Conservation (phyloP, 2,329 filamentous ascomycete genomes). For the Elsinoe australis region DNA sequence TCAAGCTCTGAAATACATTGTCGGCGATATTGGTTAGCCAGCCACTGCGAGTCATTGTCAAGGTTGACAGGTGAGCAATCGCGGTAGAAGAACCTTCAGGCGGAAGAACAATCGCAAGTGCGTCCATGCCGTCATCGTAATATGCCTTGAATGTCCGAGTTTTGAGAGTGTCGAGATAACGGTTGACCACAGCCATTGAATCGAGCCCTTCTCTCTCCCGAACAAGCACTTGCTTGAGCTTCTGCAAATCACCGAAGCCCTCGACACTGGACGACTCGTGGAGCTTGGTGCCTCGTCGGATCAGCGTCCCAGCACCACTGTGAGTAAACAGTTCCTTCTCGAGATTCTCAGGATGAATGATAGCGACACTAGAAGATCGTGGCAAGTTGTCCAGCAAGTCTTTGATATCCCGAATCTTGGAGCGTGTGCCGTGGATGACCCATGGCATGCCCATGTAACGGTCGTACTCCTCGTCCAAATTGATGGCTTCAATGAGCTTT, state of each 20-base stretch:
- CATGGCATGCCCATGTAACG: slow-evolving; percentile 87
- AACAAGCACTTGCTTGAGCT: slow-evolving; percentile 74
- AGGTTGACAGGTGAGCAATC: slow-evolving; percentile 76
- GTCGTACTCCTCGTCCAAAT: slow-evolving; percentile 93
- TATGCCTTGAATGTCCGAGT: slow-evolving; percentile 81
- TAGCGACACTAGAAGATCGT: slow-evolving; percentile 87
- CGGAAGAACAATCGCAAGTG: slow-evolving; percentile 79
- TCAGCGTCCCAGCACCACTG: slow-evolving; percentile 86
- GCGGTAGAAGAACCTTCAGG: slow-evolving; percentile 56
- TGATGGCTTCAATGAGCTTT: slow-evolving; percentile 94
- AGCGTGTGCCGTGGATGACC: slow-evolving; percentile 87
- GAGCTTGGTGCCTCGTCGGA: slow-evolving; percentile 85
- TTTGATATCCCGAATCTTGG: slow-evolving; percentile 98
- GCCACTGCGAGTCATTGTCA: slow-evolving; percentile 87
- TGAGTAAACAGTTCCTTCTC: slow-evolving; percentile 97
- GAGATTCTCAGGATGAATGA: slow-evolving; percentile 91
- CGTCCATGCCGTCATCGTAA: slow-evolving; percentile 90
- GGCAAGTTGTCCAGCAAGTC: slow-evolving; percentile 83
- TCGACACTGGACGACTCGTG: slow-evolving; percentile 62
- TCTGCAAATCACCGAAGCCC: slow-evolving; percentile 67
- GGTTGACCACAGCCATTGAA: slow-evolving; percentile 73
- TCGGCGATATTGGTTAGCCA: slow-evolving; percentile 94
- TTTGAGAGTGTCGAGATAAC: slow-evolving; percentile 72
- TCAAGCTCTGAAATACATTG: slow-evolving; percentile 87
- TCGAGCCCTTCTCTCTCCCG: slow-evolving; percentile 76